A percentile compares a stretch with the other conserved stretches of the same genome.
Conservation (phyloP, 371 early-diverging fungal species). For the Batkoa obscura region DNA sequence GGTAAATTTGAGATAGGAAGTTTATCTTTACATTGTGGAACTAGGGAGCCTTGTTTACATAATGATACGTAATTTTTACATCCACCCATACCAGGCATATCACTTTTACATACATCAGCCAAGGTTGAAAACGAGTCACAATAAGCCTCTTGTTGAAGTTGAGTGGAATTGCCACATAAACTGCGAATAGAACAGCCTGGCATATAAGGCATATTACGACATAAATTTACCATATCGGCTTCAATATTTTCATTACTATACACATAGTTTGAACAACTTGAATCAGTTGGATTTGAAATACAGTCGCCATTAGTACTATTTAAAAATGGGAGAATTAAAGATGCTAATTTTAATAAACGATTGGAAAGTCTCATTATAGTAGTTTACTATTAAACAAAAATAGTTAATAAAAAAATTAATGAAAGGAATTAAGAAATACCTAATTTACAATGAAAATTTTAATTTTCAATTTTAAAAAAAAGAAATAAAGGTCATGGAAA, state of each 20-base stretch:
- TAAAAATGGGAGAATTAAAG: too few species aligned
- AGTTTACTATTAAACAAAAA: too few species aligned
- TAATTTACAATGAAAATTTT: too few species aligned
- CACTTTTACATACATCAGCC: slow-evolving; percentile 28
- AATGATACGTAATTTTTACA: slow-evolving; percentile 12
- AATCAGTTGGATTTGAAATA: slow-evolving; percentile 13
- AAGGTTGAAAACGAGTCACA: slow-evolving; percentile 29
- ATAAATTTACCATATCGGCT: slow-evolving; percentile 17
- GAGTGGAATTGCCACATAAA: slow-evolving; percentile 13
- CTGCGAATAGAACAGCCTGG: slow-evolving; percentile 26
- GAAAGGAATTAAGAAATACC: too few species aligned
- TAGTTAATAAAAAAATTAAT: too few species aligned
- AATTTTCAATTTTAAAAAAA: too few species aligned
- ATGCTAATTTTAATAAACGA: too few species aligned
- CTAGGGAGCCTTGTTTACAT: slow-evolving; percentile 10
- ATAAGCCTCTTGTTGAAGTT: slow-evolving; percentile 14
- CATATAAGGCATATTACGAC: slow-evolving; percentile 27
- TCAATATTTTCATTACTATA: slow-evolving; percentile 15
- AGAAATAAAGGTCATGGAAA: too few species aligned
- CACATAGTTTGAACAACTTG: slow-evolving; percentile 18
- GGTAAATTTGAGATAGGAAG: slow-evolving; percentile 24
- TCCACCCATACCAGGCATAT: slow-evolving; percentile 32
- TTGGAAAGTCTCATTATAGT: too few species aligned
- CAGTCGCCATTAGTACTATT: too few species aligned
- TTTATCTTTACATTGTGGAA: slow-evolving; percentile 17